These are phyloP conservation scores for Ceratocystis variospora DNA, from an alignment of 2,329 filamentous ascomycete species.

Conservation along the genomic window DNA sequence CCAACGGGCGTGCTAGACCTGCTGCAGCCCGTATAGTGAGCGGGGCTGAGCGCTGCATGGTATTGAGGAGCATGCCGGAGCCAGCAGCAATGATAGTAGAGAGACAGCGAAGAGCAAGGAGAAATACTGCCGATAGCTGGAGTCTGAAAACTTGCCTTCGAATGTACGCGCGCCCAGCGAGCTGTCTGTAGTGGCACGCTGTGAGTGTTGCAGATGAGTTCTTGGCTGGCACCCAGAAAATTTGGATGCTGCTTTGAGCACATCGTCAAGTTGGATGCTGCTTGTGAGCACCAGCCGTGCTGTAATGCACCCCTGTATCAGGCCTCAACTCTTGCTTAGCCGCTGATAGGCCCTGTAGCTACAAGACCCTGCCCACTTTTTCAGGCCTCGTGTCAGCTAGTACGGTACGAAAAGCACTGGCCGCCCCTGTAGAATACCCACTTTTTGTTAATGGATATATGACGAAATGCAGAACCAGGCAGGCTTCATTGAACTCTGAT, in stretches of 20 bases:
- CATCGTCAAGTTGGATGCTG: neutral
- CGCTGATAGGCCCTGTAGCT: neutral
- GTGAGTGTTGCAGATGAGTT: neutral
- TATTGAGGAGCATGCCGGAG: neutral
- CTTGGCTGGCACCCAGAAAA: neutral
- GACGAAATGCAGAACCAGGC: constrained; percentile 3
- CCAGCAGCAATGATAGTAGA: neutral
- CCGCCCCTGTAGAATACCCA: neutral
- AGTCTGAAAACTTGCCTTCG: neutral
- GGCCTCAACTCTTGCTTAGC: neutral
- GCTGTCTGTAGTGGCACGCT: neutral
- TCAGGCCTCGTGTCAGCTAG: neutral
- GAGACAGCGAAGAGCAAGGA: neutral
- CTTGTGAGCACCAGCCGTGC: neutral
- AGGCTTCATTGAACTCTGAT: neutral
- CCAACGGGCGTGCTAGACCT: neutral
- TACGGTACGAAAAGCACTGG: neutral
- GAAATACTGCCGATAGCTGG: neutral
- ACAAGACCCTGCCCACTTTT: neutral
- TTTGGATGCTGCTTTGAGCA: neutral
- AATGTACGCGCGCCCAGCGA: no score
- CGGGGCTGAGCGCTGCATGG: constrained; percentile 9
- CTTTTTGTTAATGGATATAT: constrained; percentile 1
- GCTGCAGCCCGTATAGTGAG: neutral
- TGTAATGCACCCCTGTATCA: neutral